Base-by-base conservation (phyloP, 495 filamentous ascomycete genomes). In the Penicillium cosmopolitanum region DNA sequence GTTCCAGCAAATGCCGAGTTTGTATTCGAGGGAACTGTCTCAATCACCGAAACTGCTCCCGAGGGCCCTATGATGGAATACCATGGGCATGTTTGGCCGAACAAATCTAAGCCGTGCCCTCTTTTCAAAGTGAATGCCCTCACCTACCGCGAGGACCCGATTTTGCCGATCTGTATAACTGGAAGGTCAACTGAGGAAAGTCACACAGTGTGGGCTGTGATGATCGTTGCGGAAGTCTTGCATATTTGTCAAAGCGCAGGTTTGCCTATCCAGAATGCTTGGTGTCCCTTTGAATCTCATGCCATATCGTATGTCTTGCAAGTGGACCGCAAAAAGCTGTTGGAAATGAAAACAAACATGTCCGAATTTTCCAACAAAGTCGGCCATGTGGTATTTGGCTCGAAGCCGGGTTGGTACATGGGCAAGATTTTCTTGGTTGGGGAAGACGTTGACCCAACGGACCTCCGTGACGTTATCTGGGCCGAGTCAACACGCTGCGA, bases 1-100 rank as follows among this genome's bases (percentile, higher is more conserved):
- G 71, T 79, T 47, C 76, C 76, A 1, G 76, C 70, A 2, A 71
- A 75, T 55, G 60, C 73, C 0, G 76, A 78, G 36, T 73, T 78
- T 34, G 70, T 78, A 0, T 28, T 78, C 4, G 76, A 77, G 36
- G 76, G 76, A 9, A 68, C 65, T 0, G 33, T 75, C n/a, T 76
- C 73, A 0, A 70, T 70, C 5, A 62, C 62, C 10, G 71, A 76
- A 34, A 68, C 63, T 1, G 73, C 58, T 1, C 58, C 60, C 0
- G 75, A 78, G 57, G 75, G 75, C 2, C 75, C 75, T 13, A 71
- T 75, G 55, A 68, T 60, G 0, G 75, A 75, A 56, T 70, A 70
- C 55, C 73, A 75, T 34, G 73, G 75, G 0, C 63, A 67, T 15
- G 56, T 72, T 31, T 76, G 71, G 57, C 69, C 68, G 11, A 71